A percentile compares a stretch with the other conserved stretches of the same genome.
Conservation (phyloP, 768 basidiomycete species). For the Sarcodon aspratus region DNA sequence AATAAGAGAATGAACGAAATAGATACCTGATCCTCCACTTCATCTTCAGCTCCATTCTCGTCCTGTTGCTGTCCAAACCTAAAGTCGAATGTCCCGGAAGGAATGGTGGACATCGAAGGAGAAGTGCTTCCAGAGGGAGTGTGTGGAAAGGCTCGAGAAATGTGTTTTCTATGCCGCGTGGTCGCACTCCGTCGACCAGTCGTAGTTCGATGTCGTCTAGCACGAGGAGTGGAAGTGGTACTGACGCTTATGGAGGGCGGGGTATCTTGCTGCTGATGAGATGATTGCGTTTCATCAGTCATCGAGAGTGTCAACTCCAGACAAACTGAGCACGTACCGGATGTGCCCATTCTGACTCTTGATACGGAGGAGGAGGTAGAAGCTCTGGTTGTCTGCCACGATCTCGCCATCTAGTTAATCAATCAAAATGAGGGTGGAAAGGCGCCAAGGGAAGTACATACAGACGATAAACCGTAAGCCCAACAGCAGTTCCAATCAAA, state of each 20-base stretch:
- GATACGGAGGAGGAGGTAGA: conserved; percentile 49
- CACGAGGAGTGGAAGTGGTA: too few species aligned
- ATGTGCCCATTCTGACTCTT: conserved; percentile 45
- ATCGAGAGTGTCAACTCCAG: too few species aligned
- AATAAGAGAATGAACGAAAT: neutral
- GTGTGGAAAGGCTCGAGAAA: neutral
- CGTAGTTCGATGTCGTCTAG: too few species aligned
- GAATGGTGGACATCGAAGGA: neutral
- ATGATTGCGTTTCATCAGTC: neutral
- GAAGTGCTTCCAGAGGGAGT: too few species aligned
- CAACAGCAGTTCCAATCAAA: conserved; percentile 78
- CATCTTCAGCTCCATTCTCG: conserved; percentile 22
- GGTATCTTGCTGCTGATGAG: neutral
- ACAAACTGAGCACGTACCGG: conserved; percentile 10
- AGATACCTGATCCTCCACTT: conserved; percentile 36
- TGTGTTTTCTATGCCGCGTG: neutral
- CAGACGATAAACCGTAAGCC: conserved; percentile 80
- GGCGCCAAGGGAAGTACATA: conserved; percentile 27
- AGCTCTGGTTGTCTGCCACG: conserved; percentile 45
- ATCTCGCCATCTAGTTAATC: conserved; percentile 55
- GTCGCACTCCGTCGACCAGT: too few species aligned
- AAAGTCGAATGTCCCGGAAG: neutral
- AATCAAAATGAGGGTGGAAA: neutral
- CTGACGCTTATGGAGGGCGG: neutral
- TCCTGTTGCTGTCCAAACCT: neutral